Evolutionary conservation across 2,329 filamentous ascomycete species (phyloP), one percentile per base, ranked within the genome.

Genomic region (Calonectria fujianensis): DNA sequence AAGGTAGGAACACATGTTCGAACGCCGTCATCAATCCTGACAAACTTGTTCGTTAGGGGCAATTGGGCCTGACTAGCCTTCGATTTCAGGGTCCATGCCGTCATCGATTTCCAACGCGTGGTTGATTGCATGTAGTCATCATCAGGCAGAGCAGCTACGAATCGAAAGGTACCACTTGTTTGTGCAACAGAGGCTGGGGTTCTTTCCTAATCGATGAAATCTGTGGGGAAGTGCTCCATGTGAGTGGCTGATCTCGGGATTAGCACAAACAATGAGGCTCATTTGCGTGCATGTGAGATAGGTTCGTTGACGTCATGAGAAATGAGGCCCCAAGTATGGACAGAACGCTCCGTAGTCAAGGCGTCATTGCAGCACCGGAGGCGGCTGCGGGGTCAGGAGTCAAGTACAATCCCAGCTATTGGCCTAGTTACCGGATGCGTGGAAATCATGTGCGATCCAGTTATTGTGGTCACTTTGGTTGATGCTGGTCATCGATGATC

Each of bases 251-350:
- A 27, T 39, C 2, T 20, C n/a, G 48, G 39, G 39, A 48, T 48
- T 48, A 39, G 18, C 31, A 20, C 61, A 45, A 48, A 48, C 39
- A 65, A 65, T 65, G 61, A 48, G 61, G 59, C 39, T 48, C 59
- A 24, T 13, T 13, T 13, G 59, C 24, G 39, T 24, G 24, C 35
- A 48, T 45, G 37, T 54, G 51, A 27, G 29, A 29, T 29, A 20
- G 57, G 61, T 65, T 65, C 61, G 61, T 65, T 65, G 61, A 65
- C 61, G 61, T 65, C 61, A 65, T 37, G 61, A 50, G 24, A 14
- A 18, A 4, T 14, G 35, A 7, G 57, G 20, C 57, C 24, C n/a
- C 57, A 39, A 41, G 14, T 41, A 18, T 37, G 41, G 41, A 48
- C 41, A 48, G 41, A 48, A 61, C 14, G 24, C 24, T 14, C 20